Percentiles rank a stretch among this genome's conserved stretches.
Evolutionary conservation across 768 basidiomycete species (phyloP).

Genomic region (Thelephora ganbajun): DNA sequence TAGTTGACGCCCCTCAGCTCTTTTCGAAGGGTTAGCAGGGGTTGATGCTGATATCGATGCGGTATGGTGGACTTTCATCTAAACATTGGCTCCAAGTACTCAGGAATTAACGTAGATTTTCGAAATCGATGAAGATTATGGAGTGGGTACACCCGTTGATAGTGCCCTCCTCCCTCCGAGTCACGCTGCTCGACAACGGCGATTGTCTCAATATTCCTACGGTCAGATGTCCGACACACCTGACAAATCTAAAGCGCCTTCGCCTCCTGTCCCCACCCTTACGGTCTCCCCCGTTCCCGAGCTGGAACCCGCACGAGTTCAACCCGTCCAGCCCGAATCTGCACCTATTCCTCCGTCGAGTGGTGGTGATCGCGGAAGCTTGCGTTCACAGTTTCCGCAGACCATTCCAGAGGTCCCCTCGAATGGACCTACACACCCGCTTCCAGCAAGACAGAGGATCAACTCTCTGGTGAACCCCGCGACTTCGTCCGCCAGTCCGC

Average conservation of each 20-base stretch:
- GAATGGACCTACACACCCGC: no score
- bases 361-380: no score
- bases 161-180: slow-evolving; percentile 12
- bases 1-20: slow-evolving; percentile 26
- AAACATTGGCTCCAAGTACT: slow-evolving; percentile 1
- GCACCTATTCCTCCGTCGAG: no score
- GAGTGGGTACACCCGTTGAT: slow-evolving; percentile 44
- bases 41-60: slow-evolving; percentile 61
- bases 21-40: slow-evolving; percentile 72
- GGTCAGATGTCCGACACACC: background rate
- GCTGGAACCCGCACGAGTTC: no score
- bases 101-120: slow-evolving; percentile 39
- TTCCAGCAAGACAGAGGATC: no score
- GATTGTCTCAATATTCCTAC: slow-evolving; percentile 15
- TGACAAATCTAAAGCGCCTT: background rate
- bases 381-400: no score
- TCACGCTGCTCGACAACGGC: slow-evolving; percentile 16
- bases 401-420: no score
- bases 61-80: slow-evolving; percentile 24
- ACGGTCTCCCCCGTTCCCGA: no score
- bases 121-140: slow-evolving; percentile 57
- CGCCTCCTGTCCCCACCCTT: background rate
- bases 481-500: slow-evolving; percentile 36
- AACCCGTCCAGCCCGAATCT: no score
- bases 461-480: slow-evolving; percentile 9